Evolutionary conservation across 106 monocot genomes (phyloP).

Genomic region (Acorus gramineus): DNA sequence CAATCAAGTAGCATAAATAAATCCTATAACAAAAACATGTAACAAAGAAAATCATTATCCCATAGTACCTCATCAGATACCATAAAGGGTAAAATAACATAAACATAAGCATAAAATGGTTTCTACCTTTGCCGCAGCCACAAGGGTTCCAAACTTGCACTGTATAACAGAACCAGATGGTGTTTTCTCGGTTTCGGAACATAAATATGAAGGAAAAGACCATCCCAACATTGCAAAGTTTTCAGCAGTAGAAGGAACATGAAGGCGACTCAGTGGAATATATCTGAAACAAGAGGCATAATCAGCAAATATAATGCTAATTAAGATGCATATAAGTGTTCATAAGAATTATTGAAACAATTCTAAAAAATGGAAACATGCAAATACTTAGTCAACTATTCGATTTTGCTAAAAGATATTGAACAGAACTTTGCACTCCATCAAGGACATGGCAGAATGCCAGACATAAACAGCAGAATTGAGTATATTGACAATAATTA

Average conservation of each 20-base stretch:
- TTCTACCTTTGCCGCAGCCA: conserved; percentile 81
- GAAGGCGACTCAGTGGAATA: conserved; percentile 62
- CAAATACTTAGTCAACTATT: neutral
- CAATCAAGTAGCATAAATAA: too few relatives aligned
- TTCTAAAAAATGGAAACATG: neutral
- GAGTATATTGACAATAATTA: too few relatives aligned
- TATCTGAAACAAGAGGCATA: conserved; percentile 48
- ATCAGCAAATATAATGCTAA: too few relatives aligned
- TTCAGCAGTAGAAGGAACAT: conserved; percentile 27
- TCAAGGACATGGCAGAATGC: too few relatives aligned
- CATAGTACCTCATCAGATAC: neutral
- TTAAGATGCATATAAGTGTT: too few relatives aligned
- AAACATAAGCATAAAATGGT: neutral
- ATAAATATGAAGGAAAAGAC: conserved; percentile 29
- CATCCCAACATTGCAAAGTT: conserved; percentile 26
- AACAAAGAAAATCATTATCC: too few relatives aligned
- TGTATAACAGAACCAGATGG: conserved; percentile 26
- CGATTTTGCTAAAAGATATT: too few relatives aligned
- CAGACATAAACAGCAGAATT: too few relatives aligned
- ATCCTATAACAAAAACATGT: too few relatives aligned
- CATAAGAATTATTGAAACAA: too few relatives aligned
- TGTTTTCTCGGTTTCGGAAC: conserved; percentile 14
- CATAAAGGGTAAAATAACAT: neutral
- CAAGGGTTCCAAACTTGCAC: conserved; percentile 65
- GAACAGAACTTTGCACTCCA: too few relatives aligned